Evolutionary conservation across 2,329 filamentous ascomycete genomes (phyloP), one percentile per base, ranked within the genome.

Genomic region (Scedosporium aurantiacum): DNA sequence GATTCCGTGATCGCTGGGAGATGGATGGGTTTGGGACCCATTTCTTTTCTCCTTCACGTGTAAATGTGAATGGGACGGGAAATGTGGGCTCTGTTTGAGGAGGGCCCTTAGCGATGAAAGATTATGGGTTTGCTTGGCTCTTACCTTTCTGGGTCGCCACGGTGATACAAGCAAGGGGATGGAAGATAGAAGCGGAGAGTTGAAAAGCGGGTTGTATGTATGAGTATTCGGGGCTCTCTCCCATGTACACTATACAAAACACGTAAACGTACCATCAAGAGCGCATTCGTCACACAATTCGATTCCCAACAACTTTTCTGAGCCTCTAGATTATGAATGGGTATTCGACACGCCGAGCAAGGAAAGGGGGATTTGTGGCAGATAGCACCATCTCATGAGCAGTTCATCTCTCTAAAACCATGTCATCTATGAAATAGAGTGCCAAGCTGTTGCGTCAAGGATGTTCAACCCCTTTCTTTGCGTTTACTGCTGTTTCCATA

Each of bases 1-100:
- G 47, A 81, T 89, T 62, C 81, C 86, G 64, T 91, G 60, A 50
- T 4, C 18, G 23, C 23, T 23, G 32, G 25, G 45, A 37, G 18
- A 23, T 16, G 52, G 37, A 56, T 18, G 32, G 56, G 63, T 40
- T 60, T 50, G 40, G 45, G 16, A 28, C 21, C 4, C 5, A n/a
- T n/a, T 56, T 18, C 28, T 23, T 23, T 56, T 7, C 21, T 4
- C 4, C n/a, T 32, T 56, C 32, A 37, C 32, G 14, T 37, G 32
- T 37, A 10, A 37, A 37, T 12, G 32, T 37, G 32, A 37, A 37
- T 45, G 18, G 3, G 21, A 47, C 18, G 43, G 16, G n/a, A 10
- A 21, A 47, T 47, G 43, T 47, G 43, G 43, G 16, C 43, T 47
- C 18, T 16, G n/a, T 21, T 47, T 47, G 43, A 21, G 43, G 14